Conservation (phyloP, 2,329 filamentous ascomycete species). For the Diaporthe citri region DNA sequence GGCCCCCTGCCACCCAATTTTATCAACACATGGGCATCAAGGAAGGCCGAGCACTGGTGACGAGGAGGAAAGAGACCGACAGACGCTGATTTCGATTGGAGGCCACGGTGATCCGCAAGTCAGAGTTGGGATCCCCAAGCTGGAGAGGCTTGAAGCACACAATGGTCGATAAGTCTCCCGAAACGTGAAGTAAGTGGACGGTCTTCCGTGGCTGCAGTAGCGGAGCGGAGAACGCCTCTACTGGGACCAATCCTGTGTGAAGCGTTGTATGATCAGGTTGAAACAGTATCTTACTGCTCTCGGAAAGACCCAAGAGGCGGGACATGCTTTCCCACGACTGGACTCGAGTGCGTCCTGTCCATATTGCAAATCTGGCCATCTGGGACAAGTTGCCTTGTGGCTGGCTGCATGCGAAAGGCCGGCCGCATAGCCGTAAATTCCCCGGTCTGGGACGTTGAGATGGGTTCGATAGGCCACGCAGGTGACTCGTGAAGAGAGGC, state of each 20-base stretch:
- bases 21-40: background rate
- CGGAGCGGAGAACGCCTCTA: background rate
- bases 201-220: background rate
- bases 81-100: constrained; percentile 15
- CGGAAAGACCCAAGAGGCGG: background rate
- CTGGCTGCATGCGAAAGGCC: constrained; percentile 6
- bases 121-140: background rate
- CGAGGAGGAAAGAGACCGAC: background rate
- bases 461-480: constrained; percentile 12
- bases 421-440: constrained; percentile 21
- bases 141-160: background rate
- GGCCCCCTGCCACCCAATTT: background rate
- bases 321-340: background rate
- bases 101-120: background rate
- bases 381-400: constrained; percentile 3
- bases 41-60: background rate
- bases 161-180: background rate
- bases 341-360: background rate
- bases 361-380: background rate
- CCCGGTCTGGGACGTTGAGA: constrained; percentile 20
- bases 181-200: constrained; percentile 3
- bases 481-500: constrained; percentile 29
- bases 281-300: constrained; percentile 12
- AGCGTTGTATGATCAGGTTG: background rate
- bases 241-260: background rate